Percentiles rank a stretch among this genome's conserved stretches.
Conservation (phyloP, 2,329 filamentous ascomycete genomes). For the Fusarium sp. region DNA sequence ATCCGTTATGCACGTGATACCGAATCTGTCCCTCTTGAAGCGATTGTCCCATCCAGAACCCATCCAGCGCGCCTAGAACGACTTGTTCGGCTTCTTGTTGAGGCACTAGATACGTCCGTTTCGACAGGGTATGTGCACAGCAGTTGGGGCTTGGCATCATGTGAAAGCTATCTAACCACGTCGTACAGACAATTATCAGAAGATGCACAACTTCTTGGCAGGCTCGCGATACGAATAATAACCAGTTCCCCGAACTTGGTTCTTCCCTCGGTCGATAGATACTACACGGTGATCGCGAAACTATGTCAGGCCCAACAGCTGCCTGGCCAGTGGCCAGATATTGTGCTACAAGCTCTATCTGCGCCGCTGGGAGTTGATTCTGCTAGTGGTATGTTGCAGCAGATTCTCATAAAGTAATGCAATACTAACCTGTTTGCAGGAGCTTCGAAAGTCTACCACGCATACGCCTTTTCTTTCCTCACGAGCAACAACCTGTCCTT, state of each 20-base stretch:
- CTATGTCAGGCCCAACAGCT: slow-evolving; percentile 45
- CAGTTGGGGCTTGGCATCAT: neutral
- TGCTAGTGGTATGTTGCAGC: slow-evolving; percentile 30
- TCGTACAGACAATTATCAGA: slow-evolving; percentile 24
- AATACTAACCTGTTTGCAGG: slow-evolving; percentile 14
- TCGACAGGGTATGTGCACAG: slow-evolving; percentile 39
- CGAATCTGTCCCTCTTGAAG: slow-evolving; percentile 46
- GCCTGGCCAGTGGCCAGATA: slow-evolving; percentile 26
- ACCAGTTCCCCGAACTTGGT: slow-evolving; percentile 36
- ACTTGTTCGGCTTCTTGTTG: slow-evolving; percentile 52
- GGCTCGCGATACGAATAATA: slow-evolving; percentile 48
- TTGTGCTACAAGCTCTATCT: slow-evolving; percentile 44
- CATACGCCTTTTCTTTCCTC: slow-evolving; percentile 41
- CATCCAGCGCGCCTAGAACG: slow-evolving; percentile 46
- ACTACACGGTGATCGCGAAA: slow-evolving; percentile 54
- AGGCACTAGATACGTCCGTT: slow-evolving; percentile 43
- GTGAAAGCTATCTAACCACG: slow-evolving; percentile 19
- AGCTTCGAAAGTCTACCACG: slow-evolving; percentile 29
- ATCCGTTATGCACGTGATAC: slow-evolving; percentile 58
- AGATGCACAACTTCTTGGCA: slow-evolving; percentile 48
- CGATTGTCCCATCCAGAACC: slow-evolving; percentile 47
- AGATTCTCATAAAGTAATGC: no score
- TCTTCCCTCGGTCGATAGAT: slow-evolving; percentile 43
- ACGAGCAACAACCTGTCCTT: slow-evolving; percentile 48
- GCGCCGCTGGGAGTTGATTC: slow-evolving; percentile 41